These are phyloP conservation scores for Coemansia sp. DNA, from an alignment of 192 early-diverging fungal genomes.

Conservation along the genomic window DNA sequence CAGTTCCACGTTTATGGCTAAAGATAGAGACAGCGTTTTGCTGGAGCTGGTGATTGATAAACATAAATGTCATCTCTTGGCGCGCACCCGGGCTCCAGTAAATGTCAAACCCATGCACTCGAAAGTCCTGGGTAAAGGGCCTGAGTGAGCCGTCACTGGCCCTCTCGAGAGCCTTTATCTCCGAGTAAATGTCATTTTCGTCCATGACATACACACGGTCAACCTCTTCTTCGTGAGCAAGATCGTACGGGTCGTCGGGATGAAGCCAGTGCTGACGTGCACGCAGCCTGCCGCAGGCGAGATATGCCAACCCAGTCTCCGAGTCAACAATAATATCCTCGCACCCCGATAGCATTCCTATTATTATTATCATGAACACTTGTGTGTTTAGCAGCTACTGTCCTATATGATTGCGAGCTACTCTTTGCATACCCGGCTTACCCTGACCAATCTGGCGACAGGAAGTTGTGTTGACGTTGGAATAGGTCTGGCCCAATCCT, in stretches of 20 bases:
- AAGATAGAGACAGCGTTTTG: conserved; percentile 58
- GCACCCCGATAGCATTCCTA: conserved; percentile 55
- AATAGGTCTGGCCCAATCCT: conserved; percentile 30
- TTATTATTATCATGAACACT: neutral
- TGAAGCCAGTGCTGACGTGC: conserved; percentile 58
- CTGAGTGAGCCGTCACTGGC: conserved; percentile 27
- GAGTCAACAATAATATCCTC: conserved; percentile 65
- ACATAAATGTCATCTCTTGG: conserved; percentile 58
- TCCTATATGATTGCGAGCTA: neutral
- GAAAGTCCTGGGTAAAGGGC: conserved; percentile 50
- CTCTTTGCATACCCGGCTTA: neutral
- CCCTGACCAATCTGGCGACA: conserved; percentile 50
- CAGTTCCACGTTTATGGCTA: conserved; percentile 38
- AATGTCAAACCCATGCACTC: conserved; percentile 61
- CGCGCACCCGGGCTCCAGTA: conserved; percentile 55
- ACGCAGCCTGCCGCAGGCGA: conserved; percentile 57
- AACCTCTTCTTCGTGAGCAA: conserved; percentile 30
- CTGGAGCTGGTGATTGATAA: conserved; percentile 61
- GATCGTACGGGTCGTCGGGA: conserved; percentile 49
- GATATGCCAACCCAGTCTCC: conserved; percentile 61
- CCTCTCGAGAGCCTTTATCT: conserved; percentile 23
- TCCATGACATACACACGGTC: conserved; percentile 59
- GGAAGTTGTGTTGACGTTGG: conserved; percentile 42
- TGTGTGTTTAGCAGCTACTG: neutral
- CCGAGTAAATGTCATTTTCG: conserved; percentile 43